Conservation (phyloP, 208 protist genomes). For the Trypanosoma rangeli region DNA sequence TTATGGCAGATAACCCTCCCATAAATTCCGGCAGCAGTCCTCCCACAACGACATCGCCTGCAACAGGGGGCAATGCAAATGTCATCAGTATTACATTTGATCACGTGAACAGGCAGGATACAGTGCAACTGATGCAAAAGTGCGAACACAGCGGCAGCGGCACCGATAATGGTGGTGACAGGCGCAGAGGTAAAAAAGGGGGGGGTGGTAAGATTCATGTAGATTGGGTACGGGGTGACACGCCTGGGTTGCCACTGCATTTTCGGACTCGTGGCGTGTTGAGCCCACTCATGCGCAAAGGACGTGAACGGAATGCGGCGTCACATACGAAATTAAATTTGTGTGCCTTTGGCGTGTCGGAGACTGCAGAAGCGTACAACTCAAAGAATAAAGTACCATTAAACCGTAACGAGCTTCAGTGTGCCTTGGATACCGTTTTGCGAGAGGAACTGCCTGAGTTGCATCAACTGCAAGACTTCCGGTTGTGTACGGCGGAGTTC, state of each 20-base stretch:
- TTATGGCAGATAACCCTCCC: background rate
- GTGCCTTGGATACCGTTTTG: conserved; percentile 45
- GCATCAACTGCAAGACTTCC: conserved; percentile 44
- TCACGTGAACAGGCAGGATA: conserved; percentile 51
- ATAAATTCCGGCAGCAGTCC: background rate
- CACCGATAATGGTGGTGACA: background rate
- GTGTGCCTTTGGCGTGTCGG: conserved; percentile 44
- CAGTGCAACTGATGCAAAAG: conserved; percentile 56
- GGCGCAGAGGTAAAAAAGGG: conserved; percentile 9
- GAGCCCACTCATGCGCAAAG: conserved; percentile 23
- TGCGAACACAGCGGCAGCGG: conserved; percentile 10
- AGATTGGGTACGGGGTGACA: conserved; percentile 23
- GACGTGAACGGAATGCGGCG: background rate
- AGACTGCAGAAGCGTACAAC: conserved; percentile 40
- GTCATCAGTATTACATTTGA: conserved; percentile 82
- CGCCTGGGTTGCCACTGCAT: conserved; percentile 48
- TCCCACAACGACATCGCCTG: conserved; percentile 17
- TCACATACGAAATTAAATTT: background rate
- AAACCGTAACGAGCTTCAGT: conserved; percentile 36
- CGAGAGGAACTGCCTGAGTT: conserved; percentile 40
- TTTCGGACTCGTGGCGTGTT: conserved; percentile 34
- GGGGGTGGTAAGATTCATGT: conserved; percentile 11
- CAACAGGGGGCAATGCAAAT: conserved; percentile 62
- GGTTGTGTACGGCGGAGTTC: conserved; percentile 54
- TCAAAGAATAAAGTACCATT: conserved; percentile 36